Percentiles rank a stretch among this genome's conserved stretches.
Conservation (phyloP, 2,329 filamentous ascomycete species). For the Penicillium palitans region DNA sequence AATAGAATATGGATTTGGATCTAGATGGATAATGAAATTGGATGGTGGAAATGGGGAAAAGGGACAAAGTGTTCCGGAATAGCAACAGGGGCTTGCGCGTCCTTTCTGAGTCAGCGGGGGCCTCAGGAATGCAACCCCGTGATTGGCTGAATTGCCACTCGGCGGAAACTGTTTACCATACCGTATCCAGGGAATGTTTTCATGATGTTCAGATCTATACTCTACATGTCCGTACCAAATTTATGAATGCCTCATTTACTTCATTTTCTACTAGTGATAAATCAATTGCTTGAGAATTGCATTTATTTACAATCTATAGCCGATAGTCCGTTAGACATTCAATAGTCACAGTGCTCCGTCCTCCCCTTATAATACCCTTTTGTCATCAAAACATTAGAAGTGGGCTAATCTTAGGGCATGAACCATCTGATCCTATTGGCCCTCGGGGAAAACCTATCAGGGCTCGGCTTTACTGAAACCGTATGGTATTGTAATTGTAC, state of each 20-base stretch:
- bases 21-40: conserved; percentile 19
- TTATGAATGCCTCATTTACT: background rate
- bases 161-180: background rate
- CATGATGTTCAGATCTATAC: background rate
- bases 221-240: too few species aligned
- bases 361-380: background rate
- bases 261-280: background rate
- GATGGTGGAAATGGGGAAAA: conserved; percentile 15
- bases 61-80: conserved; percentile 19
- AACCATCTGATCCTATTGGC: conserved; percentile 1
- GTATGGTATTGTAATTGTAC: conserved; percentile 5
- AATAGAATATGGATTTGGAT: conserved; percentile 12
- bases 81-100: conserved; percentile 36
- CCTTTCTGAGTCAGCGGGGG: conserved; percentile 34
- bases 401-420: background rate
- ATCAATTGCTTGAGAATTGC: background rate
- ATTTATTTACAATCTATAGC: background rate
- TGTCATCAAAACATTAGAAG: background rate
- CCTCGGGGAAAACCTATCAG: background rate
- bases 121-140: background rate
- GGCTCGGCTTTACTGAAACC: background rate
- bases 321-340: background rate
- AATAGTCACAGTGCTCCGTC: background rate
- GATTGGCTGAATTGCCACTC: background rate
- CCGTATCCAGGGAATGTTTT: conserved; percentile 3